Evolutionary conservation across 208 protist species (phyloP).

Genomic region (Leishmania arabica): DNA sequence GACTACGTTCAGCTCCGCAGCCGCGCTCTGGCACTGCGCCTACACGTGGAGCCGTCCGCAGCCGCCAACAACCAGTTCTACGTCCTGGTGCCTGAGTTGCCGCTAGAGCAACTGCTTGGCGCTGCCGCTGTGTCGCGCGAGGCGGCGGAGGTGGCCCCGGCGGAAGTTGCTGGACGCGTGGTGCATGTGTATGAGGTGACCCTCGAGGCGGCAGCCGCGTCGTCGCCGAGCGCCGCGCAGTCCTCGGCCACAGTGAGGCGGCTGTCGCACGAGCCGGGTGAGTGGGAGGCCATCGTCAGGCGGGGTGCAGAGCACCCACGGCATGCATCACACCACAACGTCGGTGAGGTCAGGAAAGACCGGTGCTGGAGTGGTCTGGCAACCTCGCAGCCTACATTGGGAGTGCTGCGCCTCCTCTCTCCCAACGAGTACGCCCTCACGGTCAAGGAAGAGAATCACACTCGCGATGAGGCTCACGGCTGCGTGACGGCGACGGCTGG

Average conservation of each 20-base stretch:
- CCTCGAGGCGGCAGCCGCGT: background rate
- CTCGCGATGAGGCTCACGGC: background rate
- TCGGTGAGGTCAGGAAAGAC: background rate
- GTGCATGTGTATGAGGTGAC: constrained; percentile 29
- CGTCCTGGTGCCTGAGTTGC: constrained; percentile 33
- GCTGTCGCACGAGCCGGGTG: constrained; percentile 3
- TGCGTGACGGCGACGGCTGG: background rate
- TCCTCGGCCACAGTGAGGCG: constrained; percentile 5
- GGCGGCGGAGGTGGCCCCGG: background rate
- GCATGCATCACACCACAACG: background rate
- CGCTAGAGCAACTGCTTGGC: constrained; percentile 24
- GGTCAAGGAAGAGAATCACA: background rate
- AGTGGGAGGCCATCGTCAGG: constrained; percentile 9
- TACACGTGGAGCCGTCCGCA: constrained; percentile 13
- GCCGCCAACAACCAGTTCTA: constrained; percentile 15
- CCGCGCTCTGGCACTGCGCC: constrained; percentile 11
- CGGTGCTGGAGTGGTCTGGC: background rate
- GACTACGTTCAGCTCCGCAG: constrained; percentile 25
- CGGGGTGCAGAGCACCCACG: background rate
- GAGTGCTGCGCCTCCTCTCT: constrained; percentile 1
- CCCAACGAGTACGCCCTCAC: background rate
- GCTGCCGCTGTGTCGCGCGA: background rate
- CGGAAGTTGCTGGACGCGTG: constrained; percentile 20
- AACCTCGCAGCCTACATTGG: background rate
- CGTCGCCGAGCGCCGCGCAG: constrained; percentile 4